These are phyloP conservation scores for Hypoxylon cercidicola DNA, from an alignment of 495 filamentous ascomycete species.

Conservation along the genomic window DNA sequence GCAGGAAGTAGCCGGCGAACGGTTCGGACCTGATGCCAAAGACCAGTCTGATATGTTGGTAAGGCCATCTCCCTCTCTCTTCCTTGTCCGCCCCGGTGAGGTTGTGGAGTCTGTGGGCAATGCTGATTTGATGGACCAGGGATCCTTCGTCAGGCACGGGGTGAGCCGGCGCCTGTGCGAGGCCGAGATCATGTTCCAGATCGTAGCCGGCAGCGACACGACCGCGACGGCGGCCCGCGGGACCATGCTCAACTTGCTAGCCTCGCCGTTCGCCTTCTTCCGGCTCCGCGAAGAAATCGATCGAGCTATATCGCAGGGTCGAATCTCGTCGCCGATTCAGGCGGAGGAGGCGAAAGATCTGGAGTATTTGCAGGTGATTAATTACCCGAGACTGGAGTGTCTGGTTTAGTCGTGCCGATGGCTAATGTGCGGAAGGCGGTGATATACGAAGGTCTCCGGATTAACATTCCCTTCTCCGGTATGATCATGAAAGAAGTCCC, in stretches of 20 bases:
- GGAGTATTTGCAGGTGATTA: constrained; percentile 53
- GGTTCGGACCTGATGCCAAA: constrained; percentile 47
- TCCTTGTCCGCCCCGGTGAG: not conserved
- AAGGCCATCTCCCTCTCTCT: not conserved
- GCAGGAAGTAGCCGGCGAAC: constrained; percentile 38
- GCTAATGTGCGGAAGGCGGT: constrained; percentile 42
- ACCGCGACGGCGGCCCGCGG: constrained; percentile 67
- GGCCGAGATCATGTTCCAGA: constrained; percentile 54
- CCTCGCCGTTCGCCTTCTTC: constrained; percentile 55
- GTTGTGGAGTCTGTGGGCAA: not conserved
- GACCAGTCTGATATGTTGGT: constrained; percentile 55
- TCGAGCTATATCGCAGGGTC: constrained; percentile 41
- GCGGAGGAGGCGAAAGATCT: constrained; percentile 51
- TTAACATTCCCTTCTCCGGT: constrained; percentile 54
- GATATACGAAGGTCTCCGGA: constrained; percentile 54
- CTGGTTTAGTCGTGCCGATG: constrained; percentile 42
- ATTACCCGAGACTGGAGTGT: constrained; percentile 13
- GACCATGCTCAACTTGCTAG: constrained; percentile 61
- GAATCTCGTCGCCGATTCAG: constrained; percentile 46
- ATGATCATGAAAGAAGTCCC: constrained; percentile 58
- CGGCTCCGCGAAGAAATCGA: constrained; percentile 68
- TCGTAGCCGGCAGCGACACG: constrained; percentile 61
- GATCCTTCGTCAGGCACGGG: constrained; percentile 56
- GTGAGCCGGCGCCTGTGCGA: constrained; percentile 51
- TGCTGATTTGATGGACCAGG: constrained; percentile 23